These are phyloP conservation scores for Fragaria nilgerrensis DNA, from an alignment of 306 rosid species.

Conservation along the genomic window DNA sequence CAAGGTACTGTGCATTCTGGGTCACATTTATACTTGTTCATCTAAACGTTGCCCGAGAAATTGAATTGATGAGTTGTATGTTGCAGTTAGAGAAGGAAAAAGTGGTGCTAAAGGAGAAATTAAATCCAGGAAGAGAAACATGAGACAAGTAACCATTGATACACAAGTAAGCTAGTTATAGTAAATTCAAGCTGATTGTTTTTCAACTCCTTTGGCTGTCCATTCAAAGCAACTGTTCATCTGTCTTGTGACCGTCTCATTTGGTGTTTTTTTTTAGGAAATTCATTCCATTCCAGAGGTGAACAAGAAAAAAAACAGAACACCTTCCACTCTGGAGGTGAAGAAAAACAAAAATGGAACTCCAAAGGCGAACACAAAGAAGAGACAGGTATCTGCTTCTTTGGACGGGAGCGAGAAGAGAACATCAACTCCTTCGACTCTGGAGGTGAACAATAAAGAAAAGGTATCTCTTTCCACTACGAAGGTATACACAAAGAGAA, in stretches of 20 bases:
- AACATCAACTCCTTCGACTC: not conserved
- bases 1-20: constrained; percentile 8
- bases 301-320: not conserved
- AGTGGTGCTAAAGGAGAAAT: constrained; percentile 16
- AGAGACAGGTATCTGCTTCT: not conserved
- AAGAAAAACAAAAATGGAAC: not conserved
- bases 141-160: constrained; percentile 17
- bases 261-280: constrained; percentile 19
- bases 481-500: not conserved
- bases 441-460: not conserved
- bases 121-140: constrained; percentile 10
- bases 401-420: not conserved
- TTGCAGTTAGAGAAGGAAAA: constrained; percentile 17
- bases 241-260: not conserved
- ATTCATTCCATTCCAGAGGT: not conserved
- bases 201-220: not conserved
- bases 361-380: not conserved
- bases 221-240: not conserved
- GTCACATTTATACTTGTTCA: not conserved
- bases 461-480: not conserved
- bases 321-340: not conserved
- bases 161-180: constrained; percentile 28
- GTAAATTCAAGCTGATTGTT: not conserved
- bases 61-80: not conserved
- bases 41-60: not conserved